Evolutionary conservation across 106 monocot species (phyloP).

Genomic region (Acorus gramineus): DNA sequence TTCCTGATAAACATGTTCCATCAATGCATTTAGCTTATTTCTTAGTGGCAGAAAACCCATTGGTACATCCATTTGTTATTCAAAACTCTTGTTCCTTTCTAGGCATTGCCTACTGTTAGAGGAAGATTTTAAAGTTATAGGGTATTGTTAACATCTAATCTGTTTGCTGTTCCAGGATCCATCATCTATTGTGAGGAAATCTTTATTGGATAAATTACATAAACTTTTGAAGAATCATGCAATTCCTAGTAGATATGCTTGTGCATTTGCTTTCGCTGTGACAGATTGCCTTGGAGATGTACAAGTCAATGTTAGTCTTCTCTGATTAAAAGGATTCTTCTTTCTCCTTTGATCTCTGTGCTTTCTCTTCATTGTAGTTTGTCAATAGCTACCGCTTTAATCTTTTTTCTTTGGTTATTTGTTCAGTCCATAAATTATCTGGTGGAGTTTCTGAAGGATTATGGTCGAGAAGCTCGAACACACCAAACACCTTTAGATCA

Average conservation of each 20-base stretch:
- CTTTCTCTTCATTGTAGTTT: slow-evolving; percentile 2
- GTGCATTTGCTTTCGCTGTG: slow-evolving; percentile 59
- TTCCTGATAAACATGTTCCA: too few relatives aligned
- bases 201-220: slow-evolving; percentile 54
- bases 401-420: slow-evolving; percentile 3
- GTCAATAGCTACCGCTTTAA: slow-evolving; percentile 6
- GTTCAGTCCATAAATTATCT: slow-evolving; percentile 43
- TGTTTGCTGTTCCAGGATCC: slow-evolving; percentile 40
- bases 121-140: not conserved
- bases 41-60: too few relatives aligned
- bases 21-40: too few relatives aligned
- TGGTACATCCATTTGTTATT: too few relatives aligned
- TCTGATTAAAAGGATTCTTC: not conserved
- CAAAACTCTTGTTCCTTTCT: too few relatives aligned
- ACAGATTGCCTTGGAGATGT: slow-evolving; percentile 43
- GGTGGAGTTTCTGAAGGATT: slow-evolving; percentile 42
- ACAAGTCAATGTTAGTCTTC: slow-evolving; percentile 42
- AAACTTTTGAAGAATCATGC: slow-evolving; percentile 38
- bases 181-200: slow-evolving; percentile 39
- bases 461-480: slow-evolving; percentile 6
- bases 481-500: slow-evolving; percentile 10
- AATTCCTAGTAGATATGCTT: slow-evolving; percentile 62
- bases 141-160: not conserved
- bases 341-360: slow-evolving; percentile 1
- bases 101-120: too few relatives aligned